Percentiles rank a stretch among this genome's conserved stretches.
Conservation (phyloP, 2,329 filamentous ascomycete genomes). For the Aphanoascus verrucosus region DNA sequence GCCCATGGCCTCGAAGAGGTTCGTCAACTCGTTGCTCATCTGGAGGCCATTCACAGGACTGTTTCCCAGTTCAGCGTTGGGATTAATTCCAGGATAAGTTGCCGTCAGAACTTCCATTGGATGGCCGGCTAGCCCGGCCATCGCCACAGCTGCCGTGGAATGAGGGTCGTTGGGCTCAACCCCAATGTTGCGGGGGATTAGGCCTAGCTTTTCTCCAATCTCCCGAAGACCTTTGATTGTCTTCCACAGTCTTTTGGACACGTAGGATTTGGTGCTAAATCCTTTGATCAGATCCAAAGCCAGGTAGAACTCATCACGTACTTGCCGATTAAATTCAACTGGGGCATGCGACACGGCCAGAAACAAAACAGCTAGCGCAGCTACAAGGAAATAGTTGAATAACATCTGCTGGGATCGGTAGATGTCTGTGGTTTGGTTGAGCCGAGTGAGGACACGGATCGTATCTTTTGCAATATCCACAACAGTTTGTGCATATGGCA, state of each 20-base stretch:
- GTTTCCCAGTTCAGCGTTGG: conserved; percentile 35
- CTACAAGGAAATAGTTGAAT: conserved; percentile 58
- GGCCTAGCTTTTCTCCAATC: conserved; percentile 50
- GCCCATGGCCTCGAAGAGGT: conserved; percentile 53
- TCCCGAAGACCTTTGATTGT: conserved; percentile 54
- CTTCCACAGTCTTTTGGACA: conserved; percentile 53
- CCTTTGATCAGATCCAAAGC: conserved; percentile 53
- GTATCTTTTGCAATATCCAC: conserved; percentile 57
- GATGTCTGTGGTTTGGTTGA: conserved; percentile 53
- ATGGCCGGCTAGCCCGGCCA: conserved; percentile 55
- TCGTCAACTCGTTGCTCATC: conserved; percentile 50
- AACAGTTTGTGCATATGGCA: conserved; percentile 58
- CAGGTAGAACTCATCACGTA: conserved; percentile 58
- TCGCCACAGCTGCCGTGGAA: conserved; percentile 52
- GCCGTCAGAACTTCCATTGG: conserved; percentile 48
- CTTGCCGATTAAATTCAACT: conserved; percentile 47
- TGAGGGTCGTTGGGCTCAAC: conserved; percentile 44
- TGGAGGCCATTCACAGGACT: conserved; percentile 50
- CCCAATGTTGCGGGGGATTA: conserved; percentile 33
- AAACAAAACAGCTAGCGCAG: conserved; percentile 53
- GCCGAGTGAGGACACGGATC: conserved; percentile 48
- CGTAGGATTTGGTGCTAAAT: conserved; percentile 51
- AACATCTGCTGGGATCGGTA: conserved; percentile 53
- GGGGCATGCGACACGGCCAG: conserved; percentile 55
- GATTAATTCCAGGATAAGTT: conserved; percentile 29